Conservation (phyloP, 2,329 filamentous ascomycete species). For the Cordyceps javanica region DNA sequence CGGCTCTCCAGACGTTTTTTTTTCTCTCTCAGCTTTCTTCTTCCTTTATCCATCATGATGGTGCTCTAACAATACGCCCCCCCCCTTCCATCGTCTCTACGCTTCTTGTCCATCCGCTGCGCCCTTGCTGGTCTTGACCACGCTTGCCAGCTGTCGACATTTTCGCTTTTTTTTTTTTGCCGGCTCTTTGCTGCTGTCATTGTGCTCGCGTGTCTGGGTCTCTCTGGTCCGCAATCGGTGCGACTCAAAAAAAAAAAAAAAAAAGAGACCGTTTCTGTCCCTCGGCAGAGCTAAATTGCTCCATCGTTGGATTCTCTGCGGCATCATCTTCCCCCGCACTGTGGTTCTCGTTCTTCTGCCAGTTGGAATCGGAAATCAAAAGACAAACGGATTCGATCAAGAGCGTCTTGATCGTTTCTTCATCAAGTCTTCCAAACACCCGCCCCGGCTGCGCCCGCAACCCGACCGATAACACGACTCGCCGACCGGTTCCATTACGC, state of each 20-base stretch:
- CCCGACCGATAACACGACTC: background rate
- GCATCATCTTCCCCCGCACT: background rate
- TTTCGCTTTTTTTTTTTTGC: background rate
- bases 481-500: slow-evolving; percentile 14
- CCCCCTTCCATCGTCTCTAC: background rate
- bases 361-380: background rate
- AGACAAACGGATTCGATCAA: background rate
- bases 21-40: background rate
- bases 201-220: background rate
- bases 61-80: slow-evolving; percentile 3
- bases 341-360: slow-evolving; percentile 1
- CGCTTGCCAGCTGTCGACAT: background rate
- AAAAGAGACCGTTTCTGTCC: slow-evolving; percentile 15
- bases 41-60: slow-evolving; percentile 11
- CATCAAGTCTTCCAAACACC: background rate
- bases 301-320: background rate
- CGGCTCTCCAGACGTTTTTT: background rate
- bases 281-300: slow-evolving; percentile 4
- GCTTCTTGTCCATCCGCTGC: background rate
- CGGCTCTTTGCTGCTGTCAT: background rate
- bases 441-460: background rate
- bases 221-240: slow-evolving; percentile 8
- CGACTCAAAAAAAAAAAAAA: background rate
- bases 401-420: background rate
- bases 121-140: slow-evolving; percentile 12